Evolutionary conservation across 305 asterid species (phyloP).

Genomic region (Stenogyne calaminthoides): DNA sequence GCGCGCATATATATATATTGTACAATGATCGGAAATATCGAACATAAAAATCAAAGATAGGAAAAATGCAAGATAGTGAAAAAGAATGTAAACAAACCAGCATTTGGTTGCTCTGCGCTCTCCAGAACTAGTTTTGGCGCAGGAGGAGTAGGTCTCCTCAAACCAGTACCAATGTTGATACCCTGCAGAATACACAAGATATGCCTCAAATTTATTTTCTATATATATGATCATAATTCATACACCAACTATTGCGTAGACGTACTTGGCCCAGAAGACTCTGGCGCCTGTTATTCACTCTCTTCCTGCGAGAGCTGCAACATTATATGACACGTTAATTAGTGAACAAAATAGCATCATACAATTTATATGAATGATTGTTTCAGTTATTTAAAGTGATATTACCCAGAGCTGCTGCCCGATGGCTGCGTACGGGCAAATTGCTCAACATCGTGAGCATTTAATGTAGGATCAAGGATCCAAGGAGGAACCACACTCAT

Average conservation of each 20-base stretch:
- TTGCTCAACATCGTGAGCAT: conserved; percentile 24
- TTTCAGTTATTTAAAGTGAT: background rate
- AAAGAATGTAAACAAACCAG: conserved; percentile 37
- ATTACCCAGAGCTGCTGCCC: conserved; percentile 40
- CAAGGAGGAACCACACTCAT: conserved; percentile 5
- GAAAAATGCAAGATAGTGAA: conserved; percentile 25
- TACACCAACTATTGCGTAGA: background rate
- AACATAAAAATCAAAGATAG: conserved; percentile 12
- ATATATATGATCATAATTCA: background rate
- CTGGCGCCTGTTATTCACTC: conserved; percentile 20
- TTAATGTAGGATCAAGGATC: conserved; percentile 26
- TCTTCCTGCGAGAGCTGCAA: conserved; percentile 35
- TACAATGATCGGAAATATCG: conserved; percentile 9
- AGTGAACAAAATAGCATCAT: conserved; percentile 17
- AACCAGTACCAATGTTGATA: conserved; percentile 17
- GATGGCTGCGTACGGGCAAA: conserved; percentile 28
- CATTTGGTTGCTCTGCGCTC: conserved; percentile 10
- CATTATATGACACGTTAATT: conserved; percentile 6
- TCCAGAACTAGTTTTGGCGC: conserved; percentile 18
- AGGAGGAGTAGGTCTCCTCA: conserved; percentile 19
- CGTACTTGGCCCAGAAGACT: conserved; percentile 26
- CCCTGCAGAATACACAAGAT: conserved; percentile 30
- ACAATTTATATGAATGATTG: background rate
- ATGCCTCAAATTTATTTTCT: conserved; percentile 2
- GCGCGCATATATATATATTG: too few species aligned